Base-by-base conservation (phyloP, 2,329 filamentous ascomycete genomes). In the Apiospora marii region DNA sequence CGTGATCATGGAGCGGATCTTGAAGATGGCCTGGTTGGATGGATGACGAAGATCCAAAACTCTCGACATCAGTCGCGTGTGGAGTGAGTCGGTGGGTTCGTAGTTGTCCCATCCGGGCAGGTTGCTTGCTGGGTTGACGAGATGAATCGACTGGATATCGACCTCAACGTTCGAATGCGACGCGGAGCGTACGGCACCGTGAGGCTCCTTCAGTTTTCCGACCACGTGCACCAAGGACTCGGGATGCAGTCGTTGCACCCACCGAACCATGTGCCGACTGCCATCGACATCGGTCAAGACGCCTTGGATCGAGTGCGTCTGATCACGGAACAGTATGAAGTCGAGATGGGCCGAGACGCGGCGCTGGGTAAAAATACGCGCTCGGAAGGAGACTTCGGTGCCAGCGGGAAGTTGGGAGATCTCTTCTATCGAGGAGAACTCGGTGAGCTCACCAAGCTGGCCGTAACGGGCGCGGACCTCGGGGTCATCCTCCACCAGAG, bases 301-400 rank as follows among this genome's bases (percentile, higher is more conserved):
- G 74, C 94, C 94, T 81, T 98, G 95, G 69, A 97, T 90, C 44
- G 94, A 95, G 75, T 90, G 87, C 14, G 93, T 91, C 83, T 95
- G 93, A 82, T 97, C 94, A 71, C 95, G 91, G 80, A 98, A 93
- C 73, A 97, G 89, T 61, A 98, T 85, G 82, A 98, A 98, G 78
- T 94, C 93, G 46, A 97, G 87, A 76, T 92, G 91, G 78, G 92
- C 89, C 78, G 94, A 95, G 85, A 97, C 88, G 77, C 92, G 92
- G 64, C 95, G 91, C 74, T 96, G 87, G 70, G 94, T 93, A 81
- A 95, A 92, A n/a, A 96, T 86, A 51, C 93, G 87, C 41, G 92
- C 92, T 49, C 91, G 89, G 83, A 95, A 94, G 71, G 84, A 82
- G 69, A 94, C 85, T 77, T 90, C 84, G 77, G 90, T 84, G 48